A percentile compares a stretch with the other conserved stretches of the same genome.
phyloP scores from a whole-genome alignment of 495 filamentous ascomycete species.

The Apodospora peruviana region DNA sequence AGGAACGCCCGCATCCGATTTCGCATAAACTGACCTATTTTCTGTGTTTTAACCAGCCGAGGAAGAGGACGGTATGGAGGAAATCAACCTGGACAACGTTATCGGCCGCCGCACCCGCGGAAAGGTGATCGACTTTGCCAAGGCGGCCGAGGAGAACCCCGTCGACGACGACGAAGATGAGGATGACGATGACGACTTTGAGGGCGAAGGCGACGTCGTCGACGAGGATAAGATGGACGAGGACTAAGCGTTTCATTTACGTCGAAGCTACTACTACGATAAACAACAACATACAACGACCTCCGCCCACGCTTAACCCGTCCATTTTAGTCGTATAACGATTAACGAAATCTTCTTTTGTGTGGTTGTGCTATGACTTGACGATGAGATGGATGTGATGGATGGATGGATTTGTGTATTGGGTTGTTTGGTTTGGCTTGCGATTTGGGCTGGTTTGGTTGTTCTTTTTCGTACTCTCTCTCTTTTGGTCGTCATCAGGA shows the following conservation, averaged over 20 bases:
- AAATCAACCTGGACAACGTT: slow-evolving; percentile 86
- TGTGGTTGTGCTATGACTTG: not conserved
- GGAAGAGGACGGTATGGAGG: slow-evolving; percentile 78
- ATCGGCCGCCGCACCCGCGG: slow-evolving; percentile 86
- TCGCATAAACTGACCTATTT: not conserved
- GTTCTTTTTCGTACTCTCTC: not conserved
- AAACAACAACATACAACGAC: not conserved
- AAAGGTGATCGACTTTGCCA: slow-evolving; percentile 73
- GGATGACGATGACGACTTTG: slow-evolving; percentile 64
- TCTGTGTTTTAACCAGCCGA: slow-evolving; percentile 29
- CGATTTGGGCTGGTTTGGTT: not conserved
- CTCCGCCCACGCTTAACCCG: not conserved
- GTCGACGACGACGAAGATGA: slow-evolving; percentile 72
- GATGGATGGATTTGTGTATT: not conserved
- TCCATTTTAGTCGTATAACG: not conserved
- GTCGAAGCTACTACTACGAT: not conserved
- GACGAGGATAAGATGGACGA: slow-evolving; percentile 39
- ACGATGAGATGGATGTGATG: not conserved
- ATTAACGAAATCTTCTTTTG: not conserved
- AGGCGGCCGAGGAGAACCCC: slow-evolving; percentile 65
- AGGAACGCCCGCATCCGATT: not conserved
- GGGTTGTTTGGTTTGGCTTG: not conserved
- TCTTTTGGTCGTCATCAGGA: not conserved
- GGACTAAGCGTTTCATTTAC: slow-evolving; percentile 24
- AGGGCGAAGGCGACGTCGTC: slow-evolving; percentile 26